Evolutionary conservation across 257 asterid species (phyloP).

Genomic region (Gentiana straminea): DNA sequence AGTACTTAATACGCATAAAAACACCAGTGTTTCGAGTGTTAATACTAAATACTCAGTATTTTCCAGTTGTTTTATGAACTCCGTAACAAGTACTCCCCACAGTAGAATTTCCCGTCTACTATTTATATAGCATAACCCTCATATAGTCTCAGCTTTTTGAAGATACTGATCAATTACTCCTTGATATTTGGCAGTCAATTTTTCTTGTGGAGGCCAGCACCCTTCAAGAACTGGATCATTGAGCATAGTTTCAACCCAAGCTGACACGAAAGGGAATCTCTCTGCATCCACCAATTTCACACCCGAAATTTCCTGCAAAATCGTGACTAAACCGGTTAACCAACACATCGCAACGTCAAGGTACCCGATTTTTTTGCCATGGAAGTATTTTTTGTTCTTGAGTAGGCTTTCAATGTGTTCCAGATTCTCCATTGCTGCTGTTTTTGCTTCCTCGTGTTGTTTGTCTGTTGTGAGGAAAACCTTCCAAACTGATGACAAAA

Average conservation of each 20-base stretch:
- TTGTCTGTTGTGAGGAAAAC: conserved; percentile 22
- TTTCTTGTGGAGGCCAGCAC: conserved; percentile 42
- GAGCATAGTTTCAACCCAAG: conserved; percentile 33
- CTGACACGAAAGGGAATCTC: conserved; percentile 31
- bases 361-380: conserved; percentile 46
- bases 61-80: no score
- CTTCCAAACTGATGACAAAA: conserved; percentile 29
- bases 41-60: no score
- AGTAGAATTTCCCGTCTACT: no score
- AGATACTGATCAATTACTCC: conserved; percentile 21
- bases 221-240: conserved; percentile 34
- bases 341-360: conserved; percentile 41
- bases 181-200: conserved; percentile 30
- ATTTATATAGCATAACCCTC: background rate
- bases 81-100: no score
- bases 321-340: conserved; percentile 25
- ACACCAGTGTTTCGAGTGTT: no score
- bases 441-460: conserved; percentile 29
- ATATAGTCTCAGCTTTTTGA: background rate
- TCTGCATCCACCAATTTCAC: conserved; percentile 27
- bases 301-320: conserved; percentile 30
- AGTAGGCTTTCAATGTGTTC: conserved; percentile 32
- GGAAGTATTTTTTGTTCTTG: conserved; percentile 34
- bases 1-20: no score
- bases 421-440: conserved; percentile 19